Evolutionary conservation across 2,329 filamentous ascomycete species (phyloP).

Genomic region (Ascochyta pisi): DNA sequence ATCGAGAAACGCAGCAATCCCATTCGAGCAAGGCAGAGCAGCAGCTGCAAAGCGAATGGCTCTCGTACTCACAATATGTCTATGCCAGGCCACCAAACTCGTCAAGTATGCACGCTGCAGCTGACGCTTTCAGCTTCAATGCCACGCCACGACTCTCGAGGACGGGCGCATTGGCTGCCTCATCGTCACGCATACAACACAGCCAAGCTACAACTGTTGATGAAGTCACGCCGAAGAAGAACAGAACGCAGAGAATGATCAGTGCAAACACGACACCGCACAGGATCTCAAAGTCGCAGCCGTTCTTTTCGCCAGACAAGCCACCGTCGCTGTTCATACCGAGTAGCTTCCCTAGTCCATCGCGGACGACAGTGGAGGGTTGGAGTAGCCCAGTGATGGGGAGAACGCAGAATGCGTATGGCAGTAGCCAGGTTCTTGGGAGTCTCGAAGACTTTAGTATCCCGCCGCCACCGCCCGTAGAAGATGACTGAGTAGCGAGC

Average conservation of each 20-base stretch:
- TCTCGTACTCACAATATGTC: conserved; percentile 42
- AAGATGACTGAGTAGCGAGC: conserved; percentile 9
- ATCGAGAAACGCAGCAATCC: conserved; percentile 34
- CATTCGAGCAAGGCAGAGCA: conserved; percentile 44
- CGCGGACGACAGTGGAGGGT: conserved; percentile 22
- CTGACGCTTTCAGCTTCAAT: conserved; percentile 38
- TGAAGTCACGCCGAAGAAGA: conserved; percentile 31
- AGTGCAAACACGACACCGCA: conserved; percentile 36
- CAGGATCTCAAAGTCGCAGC: conserved; percentile 27
- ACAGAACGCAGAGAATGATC: conserved; percentile 12
- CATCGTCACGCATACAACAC: conserved; percentile 5
- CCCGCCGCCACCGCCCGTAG: conserved; percentile 36
- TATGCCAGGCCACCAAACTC: conserved; percentile 23
- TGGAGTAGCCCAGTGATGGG: conserved; percentile 37
- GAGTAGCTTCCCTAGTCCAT: conserved; percentile 43
- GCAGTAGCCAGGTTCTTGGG: conserved; percentile 23
- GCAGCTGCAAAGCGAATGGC: conserved; percentile 42
- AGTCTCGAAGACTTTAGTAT: conserved; percentile 46
- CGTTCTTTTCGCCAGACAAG: conserved; percentile 29
- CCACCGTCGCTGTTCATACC: conserved; percentile 44
- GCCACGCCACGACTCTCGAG: conserved; percentile 23
- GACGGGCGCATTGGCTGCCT: background rate
- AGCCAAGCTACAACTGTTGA: conserved; percentile 48
- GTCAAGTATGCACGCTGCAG: conserved; percentile 38
- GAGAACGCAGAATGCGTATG: conserved; percentile 19